Base-by-base conservation (phyloP, 2,329 filamentous ascomycete genomes). In the Pseudogymnoascus sp. region DNA sequence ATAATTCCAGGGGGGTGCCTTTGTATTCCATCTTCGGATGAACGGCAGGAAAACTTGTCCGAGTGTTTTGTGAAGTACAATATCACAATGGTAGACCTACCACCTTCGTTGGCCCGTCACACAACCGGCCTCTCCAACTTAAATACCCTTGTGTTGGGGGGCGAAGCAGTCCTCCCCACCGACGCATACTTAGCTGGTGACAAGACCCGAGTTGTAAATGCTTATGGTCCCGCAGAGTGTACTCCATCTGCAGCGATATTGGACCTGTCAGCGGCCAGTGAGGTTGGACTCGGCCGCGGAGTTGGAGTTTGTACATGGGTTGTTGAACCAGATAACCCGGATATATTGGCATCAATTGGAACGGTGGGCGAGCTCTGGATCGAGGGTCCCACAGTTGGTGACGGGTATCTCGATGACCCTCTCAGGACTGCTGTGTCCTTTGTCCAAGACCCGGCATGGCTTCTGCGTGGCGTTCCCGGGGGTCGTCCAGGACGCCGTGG, bases 321-420 rank as follows among this genome's bases (percentile, higher is more conserved):
- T 23, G 72, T 77, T 5, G 74, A 80, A 59, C 74, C 76, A 3
- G 65, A 69, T 5, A 71, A 78, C 25, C 71, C 73, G 18, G 68
- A 78, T 37, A 71, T 44, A n/a, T 69, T 76, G 5, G 66, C 69
- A 14, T 71, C 75, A 5, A 56, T 71, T n/a, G 75, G 75, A 2
- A 62, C 63, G 16, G 68, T 75, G 12, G 76, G 76, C 11, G 76
- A 78, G 65, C 69, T 79, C 8, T 68, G 75, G 2, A 67, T 79
- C 2, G 72, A 75, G 62, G 77, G 77, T 3, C 74, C 71, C 12
- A 66, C 71, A 2, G 64, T 79, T 3, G 76, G 73, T 1, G 66
- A 72, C 6, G 78, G 73, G 16, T 80, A 80, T 62, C 68, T 79
- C 4, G 72, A 75, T 18, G 73, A 76, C 23, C 70, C 70, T 0